Evolutionary conservation across 805 yeast species (phyloP).

Genomic region (Sugiyamaella smithiae): DNA sequence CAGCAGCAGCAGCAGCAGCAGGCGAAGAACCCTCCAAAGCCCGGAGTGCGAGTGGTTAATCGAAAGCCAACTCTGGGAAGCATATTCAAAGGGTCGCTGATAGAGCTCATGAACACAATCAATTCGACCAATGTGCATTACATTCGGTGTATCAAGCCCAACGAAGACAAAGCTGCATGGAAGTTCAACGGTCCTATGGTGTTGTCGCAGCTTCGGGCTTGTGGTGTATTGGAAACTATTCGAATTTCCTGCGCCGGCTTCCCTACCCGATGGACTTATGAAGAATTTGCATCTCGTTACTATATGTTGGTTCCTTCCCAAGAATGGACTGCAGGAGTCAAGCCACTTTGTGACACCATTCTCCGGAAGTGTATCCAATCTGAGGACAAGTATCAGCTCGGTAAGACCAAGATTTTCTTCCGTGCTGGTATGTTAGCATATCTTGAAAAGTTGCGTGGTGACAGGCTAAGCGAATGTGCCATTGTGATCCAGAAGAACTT

Average conservation of each 20-base stretch:
- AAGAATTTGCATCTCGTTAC: conserved; percentile 86
- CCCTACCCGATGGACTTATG: conserved; percentile 94
- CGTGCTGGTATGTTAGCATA: conserved; percentile 95
- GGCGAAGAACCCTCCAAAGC: conserved; percentile 40
- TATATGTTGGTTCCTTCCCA: conserved; percentile 75
- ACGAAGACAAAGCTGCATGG: conserved; percentile 93
- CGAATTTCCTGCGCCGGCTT: conserved; percentile 97
- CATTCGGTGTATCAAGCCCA: conserved; percentile 96
- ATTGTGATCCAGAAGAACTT: conserved; percentile 81
- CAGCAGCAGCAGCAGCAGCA: conserved; percentile 47
- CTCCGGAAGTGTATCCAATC: conserved; percentile 57
- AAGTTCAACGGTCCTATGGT: conserved; percentile 94
- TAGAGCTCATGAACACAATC: conserved; percentile 89
- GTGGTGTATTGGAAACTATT: conserved; percentile 97
- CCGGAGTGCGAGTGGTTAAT: conserved; percentile 46
- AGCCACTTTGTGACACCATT: conserved; percentile 65
- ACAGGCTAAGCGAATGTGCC: conserved; percentile 74
- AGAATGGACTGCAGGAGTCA: conserved; percentile 60
- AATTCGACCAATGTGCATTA: conserved; percentile 95
- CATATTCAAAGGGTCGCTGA: conserved; percentile 86
- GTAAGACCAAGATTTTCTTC: conserved; percentile 90
- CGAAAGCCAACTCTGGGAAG: conserved; percentile 94
- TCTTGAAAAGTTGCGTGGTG: conserved; percentile 79
- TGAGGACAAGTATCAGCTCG: conserved; percentile 77
- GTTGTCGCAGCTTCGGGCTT: conserved; percentile 89